These are phyloP conservation scores for Debaryomyces sp. DNA, from an alignment of 1,139 yeast species.

Conservation along the genomic window DNA sequence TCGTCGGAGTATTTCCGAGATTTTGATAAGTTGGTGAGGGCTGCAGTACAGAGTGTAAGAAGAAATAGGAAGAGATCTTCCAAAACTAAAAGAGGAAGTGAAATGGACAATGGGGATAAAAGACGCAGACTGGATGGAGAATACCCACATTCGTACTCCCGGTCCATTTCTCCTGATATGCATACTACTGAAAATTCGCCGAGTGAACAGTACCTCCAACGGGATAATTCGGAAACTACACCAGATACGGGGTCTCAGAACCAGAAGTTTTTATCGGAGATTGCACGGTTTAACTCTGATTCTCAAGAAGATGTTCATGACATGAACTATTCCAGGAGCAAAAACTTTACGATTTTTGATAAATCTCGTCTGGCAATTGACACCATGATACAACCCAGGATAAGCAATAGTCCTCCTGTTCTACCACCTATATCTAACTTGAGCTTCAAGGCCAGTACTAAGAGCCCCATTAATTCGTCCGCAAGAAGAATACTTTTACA, in stretches of 20 bases:
- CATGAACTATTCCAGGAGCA: conserved; percentile 35
- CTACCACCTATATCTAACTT: conserved; percentile 8
- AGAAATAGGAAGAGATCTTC: conserved; percentile 48
- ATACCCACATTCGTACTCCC: not conserved
- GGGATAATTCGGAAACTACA: not conserved
- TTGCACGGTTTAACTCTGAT: conserved; percentile 37
- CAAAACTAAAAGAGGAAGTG: conserved; percentile 24
- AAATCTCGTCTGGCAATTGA: conserved; percentile 42
- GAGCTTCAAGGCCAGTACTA: not conserved
- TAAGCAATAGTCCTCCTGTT: conserved; percentile 7
- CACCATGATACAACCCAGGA: conserved; percentile 40
- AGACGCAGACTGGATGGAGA: conserved; percentile 7
- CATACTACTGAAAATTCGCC: not conserved
- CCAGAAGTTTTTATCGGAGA: conserved; percentile 36
- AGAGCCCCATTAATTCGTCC: conserved; percentile 9
- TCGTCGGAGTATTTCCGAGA: conserved; percentile 60
- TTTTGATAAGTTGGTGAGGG: conserved; percentile 86
- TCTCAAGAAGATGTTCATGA: conserved; percentile 37
- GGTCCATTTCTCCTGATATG: not conserved
- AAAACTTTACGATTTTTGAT: conserved; percentile 34
- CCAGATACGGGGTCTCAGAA: not conserved
- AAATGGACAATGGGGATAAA: conserved; percentile 6
- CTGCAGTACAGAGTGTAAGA: conserved; percentile 76
- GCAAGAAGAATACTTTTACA: conserved; percentile 32
- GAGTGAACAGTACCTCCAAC: not conserved